Evolutionary conservation across 192 early-diverging fungal species (phyloP), one percentile per base, ranked within the genome.

Genomic region (Umbelopsis isabellina): DNA sequence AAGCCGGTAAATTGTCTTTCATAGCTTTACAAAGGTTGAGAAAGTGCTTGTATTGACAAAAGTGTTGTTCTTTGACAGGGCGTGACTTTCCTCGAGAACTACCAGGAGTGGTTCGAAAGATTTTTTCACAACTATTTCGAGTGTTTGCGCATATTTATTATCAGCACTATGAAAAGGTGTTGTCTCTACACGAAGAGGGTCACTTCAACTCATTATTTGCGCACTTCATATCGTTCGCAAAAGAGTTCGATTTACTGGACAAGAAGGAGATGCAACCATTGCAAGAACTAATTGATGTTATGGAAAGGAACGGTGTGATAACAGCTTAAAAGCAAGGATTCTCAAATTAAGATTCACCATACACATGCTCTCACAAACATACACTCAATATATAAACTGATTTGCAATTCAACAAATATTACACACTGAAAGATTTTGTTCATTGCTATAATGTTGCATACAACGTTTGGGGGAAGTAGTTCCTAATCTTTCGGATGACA

Each of bases 181-280:
- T 97, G 41, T 90, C 90, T 73, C 76, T 97, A 33, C 85, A 83
- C 41, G 88, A 91, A 48, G 95, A 99, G 72, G 87, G 87, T 0
- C 97, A 99, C 74, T 87, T 97, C 69, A 99, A 99, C 85, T 93
- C 97, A 2, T 82, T 99, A 15, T 96, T 97, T 88, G 94, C 97
- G 1, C 96, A 99, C 73, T 93, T 99, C 78, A 86, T 95, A 44
- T 92, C 92, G 12, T 99, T 99, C 82, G 88, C 88, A 23, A 88
- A 87, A 69, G 95, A 96, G 75, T 99, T 97, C 85, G 95, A 97
- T 71, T 82, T 97, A 41, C 67, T 98, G 46, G 96, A 97, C 58
- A 91, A 91, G 74, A 97, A 95, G 82, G 97, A 98, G 64, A 77
- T 93, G 68, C 81, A 84, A 30, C 92, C 94, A 16, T 80, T 98